Evolutionary conservation across 2,329 filamentous ascomycete genomes (phyloP).

Genomic region (Cercospora sp.): DNA sequence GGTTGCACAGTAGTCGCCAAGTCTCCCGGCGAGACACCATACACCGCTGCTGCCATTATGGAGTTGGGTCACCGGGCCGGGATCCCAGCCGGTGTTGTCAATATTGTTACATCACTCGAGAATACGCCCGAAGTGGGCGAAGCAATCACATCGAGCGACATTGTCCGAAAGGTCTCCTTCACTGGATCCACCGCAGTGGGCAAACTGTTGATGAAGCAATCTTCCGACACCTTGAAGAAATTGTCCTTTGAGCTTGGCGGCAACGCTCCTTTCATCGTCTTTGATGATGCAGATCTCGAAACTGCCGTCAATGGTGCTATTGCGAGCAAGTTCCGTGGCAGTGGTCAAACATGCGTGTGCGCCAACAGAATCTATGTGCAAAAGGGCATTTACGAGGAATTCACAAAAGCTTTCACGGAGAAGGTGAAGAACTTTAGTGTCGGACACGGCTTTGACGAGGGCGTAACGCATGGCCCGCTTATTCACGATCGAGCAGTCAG

Average conservation of each 20-base stretch:
- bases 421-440: constrained; percentile 69
- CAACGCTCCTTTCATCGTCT: constrained; percentile 34
- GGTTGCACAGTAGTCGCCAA: constrained; percentile 52
- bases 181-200: constrained; percentile 34
- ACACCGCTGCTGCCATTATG: constrained; percentile 82
- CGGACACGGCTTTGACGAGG: constrained; percentile 67
- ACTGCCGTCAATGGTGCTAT: constrained; percentile 29
- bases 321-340: constrained; percentile 29
- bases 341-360: constrained; percentile 32
- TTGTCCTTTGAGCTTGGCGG: constrained; percentile 32
- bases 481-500: constrained; percentile 77
- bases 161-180: constrained; percentile 33
- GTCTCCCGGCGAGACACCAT: constrained; percentile 87
- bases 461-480: constrained; percentile 74
- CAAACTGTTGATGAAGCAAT: constrained; percentile 30
- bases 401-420: constrained; percentile 32
- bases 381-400: constrained; percentile 58
- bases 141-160: constrained; percentile 69
- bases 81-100: constrained; percentile 89
- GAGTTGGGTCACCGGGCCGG: constrained; percentile 88
- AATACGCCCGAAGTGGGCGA: constrained; percentile 81
- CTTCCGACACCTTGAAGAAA: constrained; percentile 28
- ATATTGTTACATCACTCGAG: constrained; percentile 75
- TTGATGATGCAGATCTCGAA: constrained; percentile 34
- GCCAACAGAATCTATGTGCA: constrained; percentile 78